Evolutionary conservation across 169 alveolate genomes (phyloP), one percentile per base, ranked within the genome.

Genomic region (Eimeria zaria): DNA sequence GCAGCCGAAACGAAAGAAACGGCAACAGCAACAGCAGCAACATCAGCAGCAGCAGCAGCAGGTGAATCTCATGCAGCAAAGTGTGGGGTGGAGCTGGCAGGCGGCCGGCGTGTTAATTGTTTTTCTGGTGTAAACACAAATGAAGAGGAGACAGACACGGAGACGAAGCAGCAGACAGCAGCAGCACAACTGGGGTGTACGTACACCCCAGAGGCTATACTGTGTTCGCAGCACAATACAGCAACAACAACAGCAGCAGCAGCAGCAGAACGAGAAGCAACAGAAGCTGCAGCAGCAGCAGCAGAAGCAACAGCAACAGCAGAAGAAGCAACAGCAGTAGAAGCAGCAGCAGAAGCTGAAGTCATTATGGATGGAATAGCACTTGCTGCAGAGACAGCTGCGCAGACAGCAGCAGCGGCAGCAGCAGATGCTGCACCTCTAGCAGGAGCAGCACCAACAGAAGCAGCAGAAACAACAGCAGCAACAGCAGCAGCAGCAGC

Each of bases 361-460:
- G 51, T 27, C 18, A 58, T 12, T 53, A 44, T 20, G 69, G 69
- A 11, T 41, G 33, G 11, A 33, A 53, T 48, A 67, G 91, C 91
- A 55, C 58, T 6, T 30, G 53, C 76, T 24, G 48, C 18, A 33
- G 53, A 83, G 24, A n/a, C 91, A 24, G 76, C 91, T 55, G 74
- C 58, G 11, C 73, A 11, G 9, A 18, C 71, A 3, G 91, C 58
- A 46, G 89, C 89, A 46, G 89, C 89, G 44, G 69, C 69, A 80
- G 41, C 89, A 46, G 89, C 69, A 41, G 89, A 18, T 20, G 89
- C 36, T n/a, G 89, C 69, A 80, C 5, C 60, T n/a, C n/a, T 24
- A 80, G 69, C 58, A 46, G 69, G 27, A 41, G 89, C 89, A 22
- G 89, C 89, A 80, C 44, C 89, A 80, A 44, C 33, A 22, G 89